These are phyloP conservation scores for Phytopythium chamaehyphon DNA, from an alignment of 352 stramenopile species.

Conservation along the genomic window DNA sequence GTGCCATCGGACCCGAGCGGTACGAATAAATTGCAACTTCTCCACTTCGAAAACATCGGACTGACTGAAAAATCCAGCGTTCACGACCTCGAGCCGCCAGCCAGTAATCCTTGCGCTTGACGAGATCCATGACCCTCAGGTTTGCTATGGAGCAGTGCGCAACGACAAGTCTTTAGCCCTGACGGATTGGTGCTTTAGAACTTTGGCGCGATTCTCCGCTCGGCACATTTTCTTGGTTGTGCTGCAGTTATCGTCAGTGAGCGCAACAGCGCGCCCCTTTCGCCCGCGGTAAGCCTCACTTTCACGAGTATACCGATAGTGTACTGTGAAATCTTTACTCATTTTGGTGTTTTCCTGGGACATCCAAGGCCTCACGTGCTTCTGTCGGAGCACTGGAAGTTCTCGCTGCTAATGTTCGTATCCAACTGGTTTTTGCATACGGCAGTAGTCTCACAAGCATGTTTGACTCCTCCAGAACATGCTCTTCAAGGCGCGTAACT, in stretches of 20 bases:
- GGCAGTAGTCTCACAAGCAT: neutral
- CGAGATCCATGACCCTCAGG: constrained; percentile 77
- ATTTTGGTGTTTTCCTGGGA: neutral
- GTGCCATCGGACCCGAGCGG: constrained; percentile 33
- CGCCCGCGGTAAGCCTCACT: constrained; percentile 34
- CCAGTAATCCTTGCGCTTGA: constrained; percentile 72
- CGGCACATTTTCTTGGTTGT: constrained; percentile 73
- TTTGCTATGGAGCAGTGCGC: constrained; percentile 6
- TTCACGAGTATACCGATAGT: neutral
- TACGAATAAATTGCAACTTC: constrained; percentile 8
- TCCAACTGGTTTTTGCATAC: neutral
- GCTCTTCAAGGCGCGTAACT: constrained; percentile 58
- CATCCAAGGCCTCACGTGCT: constrained; percentile 47
- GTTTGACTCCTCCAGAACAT: constrained; percentile 31
- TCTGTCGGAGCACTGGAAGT: constrained; percentile 75
- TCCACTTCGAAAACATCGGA: too few relatives aligned
- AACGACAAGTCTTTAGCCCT: neutral
- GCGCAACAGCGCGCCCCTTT: constrained; percentile 67
- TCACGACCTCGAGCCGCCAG: constrained; percentile 27
- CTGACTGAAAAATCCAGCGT: too few relatives aligned
- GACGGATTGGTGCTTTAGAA: constrained; percentile 25
- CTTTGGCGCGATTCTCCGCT: constrained; percentile 74
- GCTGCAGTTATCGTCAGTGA: constrained; percentile 63
- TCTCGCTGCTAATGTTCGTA: constrained; percentile 61
- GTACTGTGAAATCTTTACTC: neutral